A percentile compares a stretch with the other conserved stretches of the same genome.
Conservation (phyloP, 2,329 filamentous ascomycete genomes). For the Macrophomina phaseolina region DNA sequence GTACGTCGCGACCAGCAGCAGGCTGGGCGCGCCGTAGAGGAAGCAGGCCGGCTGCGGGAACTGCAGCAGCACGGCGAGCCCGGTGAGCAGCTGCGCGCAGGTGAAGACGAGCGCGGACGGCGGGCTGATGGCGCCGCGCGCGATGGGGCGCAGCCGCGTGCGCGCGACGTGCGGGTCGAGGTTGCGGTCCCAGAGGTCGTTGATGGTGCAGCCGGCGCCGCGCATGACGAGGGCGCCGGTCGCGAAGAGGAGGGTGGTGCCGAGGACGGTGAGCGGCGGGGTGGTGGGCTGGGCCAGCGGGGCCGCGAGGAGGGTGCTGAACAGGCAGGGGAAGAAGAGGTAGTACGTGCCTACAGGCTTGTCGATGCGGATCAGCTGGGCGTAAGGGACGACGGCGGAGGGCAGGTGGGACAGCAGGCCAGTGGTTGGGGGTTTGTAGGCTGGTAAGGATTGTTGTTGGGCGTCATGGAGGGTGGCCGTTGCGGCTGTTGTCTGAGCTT, state of each 20-base stretch:
- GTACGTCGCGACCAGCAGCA: constrained; percentile 76
- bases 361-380: constrained; percentile 79
- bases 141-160: constrained; percentile 79
- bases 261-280: constrained; percentile 64
- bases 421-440: constrained; percentile 71
- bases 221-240: constrained; percentile 83
- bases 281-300: constrained; percentile 69
- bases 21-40: constrained; percentile 76
- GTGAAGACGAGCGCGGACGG: constrained; percentile 76
- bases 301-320: constrained; percentile 81
- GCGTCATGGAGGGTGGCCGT: not conserved
- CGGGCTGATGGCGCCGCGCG: constrained; percentile 76
- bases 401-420: constrained; percentile 76
- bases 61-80: constrained; percentile 75
- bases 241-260: constrained; percentile 72
- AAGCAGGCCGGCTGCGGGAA: constrained; percentile 73
- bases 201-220: constrained; percentile 85
- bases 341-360: constrained; percentile 85
- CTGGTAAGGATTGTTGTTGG: constrained; percentile 28
- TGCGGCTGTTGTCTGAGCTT: not conserved
- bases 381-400: constrained; percentile 75
- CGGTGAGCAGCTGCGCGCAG: constrained; percentile 73
- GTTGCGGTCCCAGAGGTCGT: constrained; percentile 88
- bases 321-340: constrained; percentile 83
- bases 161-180: constrained; percentile 80